These are phyloP conservation scores for Candida golubevii DNA, from an alignment of 805 yeast genomes.

Conservation along the genomic window DNA sequence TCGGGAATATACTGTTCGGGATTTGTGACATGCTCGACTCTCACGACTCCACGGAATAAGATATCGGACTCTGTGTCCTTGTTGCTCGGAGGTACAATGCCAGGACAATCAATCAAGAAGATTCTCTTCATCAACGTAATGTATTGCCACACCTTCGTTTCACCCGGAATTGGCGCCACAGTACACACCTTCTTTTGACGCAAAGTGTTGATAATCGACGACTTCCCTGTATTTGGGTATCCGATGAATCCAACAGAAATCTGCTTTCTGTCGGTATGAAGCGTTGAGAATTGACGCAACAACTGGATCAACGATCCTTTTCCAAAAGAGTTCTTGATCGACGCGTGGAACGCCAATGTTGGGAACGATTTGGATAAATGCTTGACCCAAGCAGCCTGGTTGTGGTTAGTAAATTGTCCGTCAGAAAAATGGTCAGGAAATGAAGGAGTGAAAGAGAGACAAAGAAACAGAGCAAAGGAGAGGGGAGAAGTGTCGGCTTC, in stretches of 20 bases:
- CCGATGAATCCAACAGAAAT: slow-evolving; percentile 97
- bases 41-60: slow-evolving; percentile 92
- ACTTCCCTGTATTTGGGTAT: slow-evolving; percentile 97
- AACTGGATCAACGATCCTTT: slow-evolving; percentile 94
- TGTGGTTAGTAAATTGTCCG: slow-evolving; percentile 17
- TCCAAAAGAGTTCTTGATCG: slow-evolving; percentile 95
- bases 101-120: slow-evolving; percentile 96
- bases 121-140: slow-evolving; percentile 95
- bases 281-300: slow-evolving; percentile 84
- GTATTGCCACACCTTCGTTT: slow-evolving; percentile 98
- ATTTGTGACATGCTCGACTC: slow-evolving; percentile 94
- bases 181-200: slow-evolving; percentile 93
- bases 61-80: slow-evolving; percentile 91
- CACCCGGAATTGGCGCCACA: slow-evolving; percentile 99
- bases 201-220: slow-evolving; percentile 89
- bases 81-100: slow-evolving; percentile 93
- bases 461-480: slow-evolving; percentile 4
- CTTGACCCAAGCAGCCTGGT: slow-evolving; percentile 97
- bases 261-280: slow-evolving; percentile 91
- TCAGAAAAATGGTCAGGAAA: neutral
- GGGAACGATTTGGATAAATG: slow-evolving; percentile 88
- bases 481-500: slow-evolving; percentile 59
- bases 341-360: slow-evolving; percentile 96
- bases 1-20: slow-evolving; percentile 96
- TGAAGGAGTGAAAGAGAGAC: neutral